A percentile compares a stretch with the other conserved stretches of the same genome.
phyloP scores from a whole-genome alignment of 495 filamentous ascomycete genomes.

The Hyaloscypha finlandica region DNA sequence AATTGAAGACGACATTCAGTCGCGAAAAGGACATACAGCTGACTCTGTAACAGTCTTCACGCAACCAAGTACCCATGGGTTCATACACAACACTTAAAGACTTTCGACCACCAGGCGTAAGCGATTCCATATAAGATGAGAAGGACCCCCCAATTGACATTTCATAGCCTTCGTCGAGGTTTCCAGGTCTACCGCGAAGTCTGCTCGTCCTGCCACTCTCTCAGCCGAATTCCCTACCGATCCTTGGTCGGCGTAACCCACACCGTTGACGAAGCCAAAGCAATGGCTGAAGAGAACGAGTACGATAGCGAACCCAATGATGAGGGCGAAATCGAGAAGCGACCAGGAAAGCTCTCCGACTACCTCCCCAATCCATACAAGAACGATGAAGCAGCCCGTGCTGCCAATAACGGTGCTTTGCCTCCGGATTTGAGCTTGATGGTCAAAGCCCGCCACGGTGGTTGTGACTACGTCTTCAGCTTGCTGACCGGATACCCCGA shows the following conservation, averaged over 20 bases:
- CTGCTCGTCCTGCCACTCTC: constrained; percentile 95
- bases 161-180: constrained; percentile 85
- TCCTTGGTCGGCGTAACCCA: constrained; percentile 85
- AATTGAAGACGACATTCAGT: neutral
- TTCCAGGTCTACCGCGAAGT: constrained; percentile 99
- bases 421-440: constrained; percentile 98
- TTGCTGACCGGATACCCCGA: constrained; percentile 98
- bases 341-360: constrained; percentile 96
- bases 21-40: constrained; percentile 19
- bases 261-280: constrained; percentile 97
- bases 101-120: constrained; percentile 96
- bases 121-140: constrained; percentile 36
- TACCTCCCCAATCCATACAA: constrained; percentile 94
- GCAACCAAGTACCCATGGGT: constrained; percentile 94
- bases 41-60: constrained; percentile 68
- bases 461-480: constrained; percentile 97
- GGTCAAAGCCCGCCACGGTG: constrained; percentile 95
- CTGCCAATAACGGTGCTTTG: constrained; percentile 96
- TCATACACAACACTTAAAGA: constrained; percentile 84
- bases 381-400: constrained; percentile 97
- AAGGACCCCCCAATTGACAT: constrained; percentile 31
- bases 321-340: constrained; percentile 96
- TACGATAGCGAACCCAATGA: constrained; percentile 99
- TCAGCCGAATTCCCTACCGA: constrained; percentile 92
- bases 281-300: constrained; percentile 94